phyloP scores from a whole-genome alignment of 1,139 yeast genomes.

The Blastobotrys illinoisensis region DNA sequence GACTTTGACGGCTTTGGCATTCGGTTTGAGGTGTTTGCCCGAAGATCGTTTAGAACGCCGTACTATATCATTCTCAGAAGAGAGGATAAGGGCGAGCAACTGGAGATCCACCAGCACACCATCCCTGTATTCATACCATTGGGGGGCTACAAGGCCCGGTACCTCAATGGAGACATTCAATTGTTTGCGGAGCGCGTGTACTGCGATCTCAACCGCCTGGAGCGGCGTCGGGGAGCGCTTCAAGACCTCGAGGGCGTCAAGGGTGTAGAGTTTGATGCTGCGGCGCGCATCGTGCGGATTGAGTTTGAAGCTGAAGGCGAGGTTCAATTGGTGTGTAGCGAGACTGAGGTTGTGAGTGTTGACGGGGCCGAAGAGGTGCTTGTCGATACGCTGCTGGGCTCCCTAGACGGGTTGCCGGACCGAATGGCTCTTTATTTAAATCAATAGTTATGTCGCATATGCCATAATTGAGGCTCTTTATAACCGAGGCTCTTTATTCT shows the following conservation, averaged over 20 bases:
- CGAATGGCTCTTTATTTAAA: background rate
- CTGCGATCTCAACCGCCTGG: constrained; percentile 7
- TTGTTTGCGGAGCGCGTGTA: constrained; percentile 18
- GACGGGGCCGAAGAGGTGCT: background rate
- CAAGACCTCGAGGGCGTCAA: constrained; percentile 12
- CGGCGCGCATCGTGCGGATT: constrained; percentile 17
- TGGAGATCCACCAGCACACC: constrained; percentile 21
- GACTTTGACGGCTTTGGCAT: constrained; percentile 22
- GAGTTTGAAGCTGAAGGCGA: constrained; percentile 11
- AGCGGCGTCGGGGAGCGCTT: background rate
- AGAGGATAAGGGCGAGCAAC: constrained; percentile 10
- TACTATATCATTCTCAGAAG: constrained; percentile 21
- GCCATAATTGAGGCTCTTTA: constrained; percentile 6
- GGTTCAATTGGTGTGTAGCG: constrained; percentile 14
- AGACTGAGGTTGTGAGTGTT: constrained; percentile 11
- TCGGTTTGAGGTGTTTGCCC: constrained; percentile 20
- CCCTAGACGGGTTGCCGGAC: background rate
- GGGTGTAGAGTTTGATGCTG: constrained; percentile 17
- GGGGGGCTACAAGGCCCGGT: constrained; percentile 13
- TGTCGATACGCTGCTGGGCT: background rate
- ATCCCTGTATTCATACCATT: constrained; percentile 23
- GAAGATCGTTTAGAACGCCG: constrained; percentile 18
- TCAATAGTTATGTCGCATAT: constrained; percentile 7
- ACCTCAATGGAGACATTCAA: constrained; percentile 15
- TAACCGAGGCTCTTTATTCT: too few relatives aligned